Base-by-base conservation (phyloP, 441 rosid species). In the Adansonia rubrostipa region DNA sequence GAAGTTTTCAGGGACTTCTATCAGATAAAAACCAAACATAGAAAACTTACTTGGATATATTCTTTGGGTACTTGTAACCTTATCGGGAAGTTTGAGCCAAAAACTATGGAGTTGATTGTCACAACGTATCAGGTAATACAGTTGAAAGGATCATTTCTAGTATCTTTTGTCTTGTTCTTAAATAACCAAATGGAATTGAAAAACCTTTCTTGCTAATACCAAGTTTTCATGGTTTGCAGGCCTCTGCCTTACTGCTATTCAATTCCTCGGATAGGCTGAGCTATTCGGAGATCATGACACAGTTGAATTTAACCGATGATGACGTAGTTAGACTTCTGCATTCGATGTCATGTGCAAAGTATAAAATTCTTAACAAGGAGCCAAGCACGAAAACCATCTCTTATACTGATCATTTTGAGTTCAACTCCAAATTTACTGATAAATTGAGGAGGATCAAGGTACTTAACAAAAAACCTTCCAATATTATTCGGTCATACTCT, bases 1-100 rank as follows among this genome's bases (percentile, higher is more conserved):
- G 91, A 88, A 80, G 85, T 84, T 56, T 88, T 88, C 66, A 84
- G 80, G 74, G 86, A 83, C 50, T 88, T 88, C 76, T 88, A 88
- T 76, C 80, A 88, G 73, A 84, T 84, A 3, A 86, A 84, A 66
- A 84, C 89, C 4, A 88, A 81, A 84, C 78, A 64, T 33, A 33
- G 72, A 17, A 76, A 76, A 36, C 89, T 88, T 77, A 84, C 87
- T 5, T 88, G 91, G 91, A 88, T 86, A 51, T 84, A 88, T 54
- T 88, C 91, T 22, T 54, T 86, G 78, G 89, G 89, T 22, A 88
- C 87, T 53, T 88, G 89, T 71, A 84, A 88, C 78, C 74, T 88
- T 51, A 44, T 77, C 50, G 91, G 89, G 40, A 88, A 88, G 71
- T 88, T 88, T 73, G 91, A 86, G 20, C 81, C 82, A 51, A 88